Conservation (phyloP, 495 filamentous ascomycete species). For the Xylaria cubensis region DNA sequence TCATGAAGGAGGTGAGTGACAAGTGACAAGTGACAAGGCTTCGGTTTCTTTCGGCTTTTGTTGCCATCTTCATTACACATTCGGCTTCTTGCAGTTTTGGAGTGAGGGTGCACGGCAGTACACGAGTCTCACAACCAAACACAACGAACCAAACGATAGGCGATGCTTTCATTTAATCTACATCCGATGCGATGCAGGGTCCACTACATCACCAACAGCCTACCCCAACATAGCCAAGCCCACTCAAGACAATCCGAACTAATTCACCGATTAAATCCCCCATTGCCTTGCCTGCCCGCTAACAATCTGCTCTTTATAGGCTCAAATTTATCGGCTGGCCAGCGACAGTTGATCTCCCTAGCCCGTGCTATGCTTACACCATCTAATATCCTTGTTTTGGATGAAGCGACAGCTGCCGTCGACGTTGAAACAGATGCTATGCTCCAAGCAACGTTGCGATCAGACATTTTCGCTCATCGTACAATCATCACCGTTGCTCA, state of each 20-base stretch:
- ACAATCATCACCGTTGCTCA: conserved; percentile 99
- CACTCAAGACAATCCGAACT: not conserved
- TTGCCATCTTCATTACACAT: conserved; percentile 21
- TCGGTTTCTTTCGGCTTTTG: conserved; percentile 51
- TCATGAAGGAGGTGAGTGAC: conserved; percentile 85
- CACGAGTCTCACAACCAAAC: not conserved
- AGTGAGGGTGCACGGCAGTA: conserved; percentile 15
- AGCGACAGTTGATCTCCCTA: conserved; percentile 91
- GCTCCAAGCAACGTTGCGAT: conserved; percentile 71
- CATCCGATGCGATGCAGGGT: conserved; percentile 19
- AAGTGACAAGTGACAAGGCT: conserved; percentile 38
- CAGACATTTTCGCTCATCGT: conserved; percentile 76
- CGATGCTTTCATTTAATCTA: conserved; percentile 8
- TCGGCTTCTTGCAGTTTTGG: conserved; percentile 37
- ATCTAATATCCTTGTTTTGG: conserved; percentile 94
- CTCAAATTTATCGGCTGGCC: conserved; percentile 84
- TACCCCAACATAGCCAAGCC: not conserved
- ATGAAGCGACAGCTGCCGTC: conserved; percentile 97
- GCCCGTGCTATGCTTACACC: conserved; percentile 93
- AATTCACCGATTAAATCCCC: not conserved
- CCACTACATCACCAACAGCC: conserved; percentile 32
- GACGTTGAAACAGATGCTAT: conserved; percentile 94
- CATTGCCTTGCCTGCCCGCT: conserved; percentile 35
- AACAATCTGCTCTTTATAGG: conserved; percentile 48
- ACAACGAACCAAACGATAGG: conserved; percentile 2